Evolutionary conservation across 1,139 yeast genomes (phyloP), one percentile per base, ranked within the genome.

Genomic region (Entelexis sorbosivorans): DNA sequence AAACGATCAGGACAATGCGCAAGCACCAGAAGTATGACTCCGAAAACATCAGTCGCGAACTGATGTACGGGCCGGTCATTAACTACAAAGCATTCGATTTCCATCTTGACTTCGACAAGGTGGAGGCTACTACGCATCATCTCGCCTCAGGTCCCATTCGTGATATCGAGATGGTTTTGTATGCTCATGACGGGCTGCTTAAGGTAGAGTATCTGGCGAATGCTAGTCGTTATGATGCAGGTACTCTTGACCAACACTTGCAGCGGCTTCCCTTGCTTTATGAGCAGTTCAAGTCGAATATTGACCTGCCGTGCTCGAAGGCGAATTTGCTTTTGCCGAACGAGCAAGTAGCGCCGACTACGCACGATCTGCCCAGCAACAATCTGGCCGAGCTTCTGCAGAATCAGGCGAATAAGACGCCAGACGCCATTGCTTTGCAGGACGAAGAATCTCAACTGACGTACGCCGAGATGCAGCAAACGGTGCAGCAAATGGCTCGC

Each of bases 81-180:
- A 53, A 53, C 22, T 49, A 38, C 43, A 53, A 53, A 24, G 52
- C 52, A 3, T 53, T 53, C n/a, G 56, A 53, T 20, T 53, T 38
- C 16, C 44, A 36, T 17, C 42, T 53, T 5, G 56, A 53, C 16
- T 49, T 53, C 22, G 47, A 43, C 10, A 48, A 48, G 2, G 24
- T 52, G 9, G 45, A 52, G 6, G 14, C 33, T 8, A 31, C 2
- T 7, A 53, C 56, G 2, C 55, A 52, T 20, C 56, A 53, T 29
- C 20, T 53, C 7, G 56, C 56, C 5, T 52, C 56, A 1, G 56
- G 56, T 8, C 56, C 56, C 6, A 44, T 53, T 16, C 46, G 56
- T 14, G 56, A 53, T 20, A 31, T 53, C 9, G 56, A 53, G 17
- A 20, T 53, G 6, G 47, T 53, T 13, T 42, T 36, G 6, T 24